Base-by-base conservation (phyloP, 768 basidiomycete genomes). In the Trametes elegans region DNA sequence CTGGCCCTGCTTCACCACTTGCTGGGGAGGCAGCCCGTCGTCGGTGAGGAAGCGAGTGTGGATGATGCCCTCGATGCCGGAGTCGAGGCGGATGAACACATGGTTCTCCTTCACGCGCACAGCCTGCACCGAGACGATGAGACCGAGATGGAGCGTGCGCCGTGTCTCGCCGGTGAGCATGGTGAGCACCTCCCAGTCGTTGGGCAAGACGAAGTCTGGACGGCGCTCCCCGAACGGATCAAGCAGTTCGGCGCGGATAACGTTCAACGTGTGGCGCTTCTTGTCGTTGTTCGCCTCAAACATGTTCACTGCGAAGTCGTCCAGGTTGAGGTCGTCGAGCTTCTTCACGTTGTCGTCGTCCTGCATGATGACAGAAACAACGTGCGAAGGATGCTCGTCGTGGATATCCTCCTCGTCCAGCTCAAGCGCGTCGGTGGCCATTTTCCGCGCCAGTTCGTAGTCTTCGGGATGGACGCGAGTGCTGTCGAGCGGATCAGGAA, bases 391-490 rank as follows among this genome's bases (percentile, higher is more conserved):
- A 67, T 96, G 90, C 64, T 90, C 85, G 60, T 92, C 91, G 52
- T 90, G 90, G 29, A 93, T 79, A 72, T 99, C 97, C 69, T 98
- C 97, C 64, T 96, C 94, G 61, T 99, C 97, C n/a, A 93, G 79
- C 66, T 98, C 97, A 13, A 98, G 80, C 5, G 96, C 93, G 70
- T 98, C 94, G 18, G 92, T 90, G 32, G 96, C 96, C 94, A 99
- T 97, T 76, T 98, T 98, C 31, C 93, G 86, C 3, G 97, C 96
- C 34, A 98, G 79, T 61, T 98, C 95, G 66, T 98, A 99, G 71
- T 99, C 97, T 68, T 96, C 92, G 6, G 93, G 93, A 66, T 99
- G 97, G 49, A 99, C 92, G 18, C 97, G 90, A 32, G 95, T 98
- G 65, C 86, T 85, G 66, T 99, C 97, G 48, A 99, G 77, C 4